Evolutionary conservation across 139 green algal genomes (phyloP).

Genomic region (Microglena sp.): DNA sequence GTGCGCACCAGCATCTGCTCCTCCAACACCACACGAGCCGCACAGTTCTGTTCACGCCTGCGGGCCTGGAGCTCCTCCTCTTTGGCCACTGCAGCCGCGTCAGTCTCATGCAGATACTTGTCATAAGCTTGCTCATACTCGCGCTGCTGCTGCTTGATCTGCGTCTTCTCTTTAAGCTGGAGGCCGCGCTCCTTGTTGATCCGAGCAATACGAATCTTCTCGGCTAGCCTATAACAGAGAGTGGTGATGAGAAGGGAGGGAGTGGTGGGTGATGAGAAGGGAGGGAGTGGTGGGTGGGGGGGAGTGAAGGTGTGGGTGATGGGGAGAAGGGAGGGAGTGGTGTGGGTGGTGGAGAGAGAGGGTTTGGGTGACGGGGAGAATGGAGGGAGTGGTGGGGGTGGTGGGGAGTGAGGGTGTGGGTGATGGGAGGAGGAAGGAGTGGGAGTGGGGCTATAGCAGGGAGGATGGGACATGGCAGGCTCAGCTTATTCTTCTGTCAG

Average conservation of each 20-base stretch:
- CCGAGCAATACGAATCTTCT: conserved; percentile 45
- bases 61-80: conserved; percentile 18
- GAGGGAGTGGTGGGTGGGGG: too few relatives aligned
- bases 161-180: conserved; percentile 46
- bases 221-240: conserved; percentile 31
- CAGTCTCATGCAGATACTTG: conserved; percentile 16
- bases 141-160: conserved; percentile 18
- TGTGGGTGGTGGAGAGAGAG: too few relatives aligned
- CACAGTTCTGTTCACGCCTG: conserved; percentile 18
- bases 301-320: too few relatives aligned
- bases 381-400: too few relatives aligned
- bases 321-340: too few relatives aligned
- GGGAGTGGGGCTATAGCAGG: too few relatives aligned
- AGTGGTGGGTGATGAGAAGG: too few relatives aligned
- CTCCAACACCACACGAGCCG: conserved; percentile 30
- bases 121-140: conserved; percentile 41
- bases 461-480: too few relatives aligned
- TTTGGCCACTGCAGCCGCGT: conserved; percentile 13
- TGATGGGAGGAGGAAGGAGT: too few relatives aligned
- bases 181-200: conserved; percentile 47
- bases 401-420: too few relatives aligned
- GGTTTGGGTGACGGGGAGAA: too few relatives aligned
- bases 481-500: too few relatives aligned
- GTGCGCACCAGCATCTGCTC: conserved; percentile 24
- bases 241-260: not conserved